Conservation (phyloP, 495 filamentous ascomycete genomes). For the Daldinia decipiens region DNA sequence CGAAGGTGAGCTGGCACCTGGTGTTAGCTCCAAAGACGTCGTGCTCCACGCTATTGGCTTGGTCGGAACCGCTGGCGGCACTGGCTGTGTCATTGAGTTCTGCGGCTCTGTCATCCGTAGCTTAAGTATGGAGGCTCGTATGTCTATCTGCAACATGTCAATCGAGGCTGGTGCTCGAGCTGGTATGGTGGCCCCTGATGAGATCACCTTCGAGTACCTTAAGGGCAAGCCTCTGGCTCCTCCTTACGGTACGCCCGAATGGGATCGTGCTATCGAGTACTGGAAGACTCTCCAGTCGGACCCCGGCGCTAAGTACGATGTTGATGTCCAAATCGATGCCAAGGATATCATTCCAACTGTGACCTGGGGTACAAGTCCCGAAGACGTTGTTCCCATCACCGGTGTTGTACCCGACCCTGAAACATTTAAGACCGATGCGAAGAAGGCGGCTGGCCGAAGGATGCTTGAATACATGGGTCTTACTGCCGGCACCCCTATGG, state of each 20-base stretch:
- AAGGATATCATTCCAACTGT: conserved; percentile 94
- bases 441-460: conserved; percentile 79
- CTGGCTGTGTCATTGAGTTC: conserved; percentile 94
- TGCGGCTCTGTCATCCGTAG: conserved; percentile 89
- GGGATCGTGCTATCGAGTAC: conserved; percentile 88
- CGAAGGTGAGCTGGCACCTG: conserved; percentile 87
- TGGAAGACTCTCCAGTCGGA: conserved; percentile 91
- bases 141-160: conserved; percentile 99
- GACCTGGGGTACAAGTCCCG: conserved; percentile 96
- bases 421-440: conserved; percentile 78
- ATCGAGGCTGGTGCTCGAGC: conserved; percentile 96
- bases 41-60: conserved; percentile 93
- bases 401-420: conserved; percentile 89
- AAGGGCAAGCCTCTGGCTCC: conserved; percentile 90
- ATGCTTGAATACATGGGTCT: conserved; percentile 98
- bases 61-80: conserved; percentile 96
- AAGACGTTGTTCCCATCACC: conserved; percentile 94
- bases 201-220: conserved; percentile 94
- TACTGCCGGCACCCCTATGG: conserved; percentile 82
- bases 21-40: conserved; percentile 96
- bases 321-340: conserved; percentile 84
- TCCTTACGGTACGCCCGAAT: conserved; percentile 81
- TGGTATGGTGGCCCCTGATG: conserved; percentile 95
- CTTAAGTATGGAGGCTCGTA: conserved; percentile 96
- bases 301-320: conserved; percentile 84